phyloP scores from a whole-genome alignment of 176 grass and related monocot species.

The Pharus latifolius region DNA sequence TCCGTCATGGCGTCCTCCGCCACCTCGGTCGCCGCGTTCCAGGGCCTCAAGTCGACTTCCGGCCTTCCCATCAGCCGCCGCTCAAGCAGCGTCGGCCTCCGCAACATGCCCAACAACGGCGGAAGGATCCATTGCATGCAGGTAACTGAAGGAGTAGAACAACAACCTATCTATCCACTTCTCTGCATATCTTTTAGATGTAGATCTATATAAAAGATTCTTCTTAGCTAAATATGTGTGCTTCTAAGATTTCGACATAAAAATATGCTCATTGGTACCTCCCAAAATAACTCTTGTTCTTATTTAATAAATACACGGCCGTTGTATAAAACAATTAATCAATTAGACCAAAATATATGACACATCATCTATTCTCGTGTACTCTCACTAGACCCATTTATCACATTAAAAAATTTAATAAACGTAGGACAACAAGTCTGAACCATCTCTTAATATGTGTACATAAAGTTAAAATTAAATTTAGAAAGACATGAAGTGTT shows the following conservation, averaged over 20 bases:
- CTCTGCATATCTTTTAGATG: no score
- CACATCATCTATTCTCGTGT: no score
- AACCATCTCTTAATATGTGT: neutral
- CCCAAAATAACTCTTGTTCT: neutral
- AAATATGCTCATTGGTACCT: neutral
- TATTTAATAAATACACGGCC: neutral
- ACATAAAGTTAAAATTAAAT: no score
- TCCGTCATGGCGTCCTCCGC: conserved; percentile 43
- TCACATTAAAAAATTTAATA: neutral
- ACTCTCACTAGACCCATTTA: neutral
- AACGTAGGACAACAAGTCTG: neutral
- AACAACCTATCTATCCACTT: neutral
- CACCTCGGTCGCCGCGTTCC: conserved; percentile 38
- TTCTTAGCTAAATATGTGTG: neutral
- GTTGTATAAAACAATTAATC: no score
- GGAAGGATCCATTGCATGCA: conserved; percentile 75
- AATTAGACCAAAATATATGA: no score
- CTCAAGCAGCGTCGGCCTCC: conserved; percentile 9
- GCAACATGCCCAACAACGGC: conserved; percentile 41
- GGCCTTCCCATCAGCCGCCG: conserved; percentile 21
- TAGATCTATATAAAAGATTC: no score
- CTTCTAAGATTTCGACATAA: neutral
- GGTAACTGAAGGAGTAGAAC: conserved; percentile 21
- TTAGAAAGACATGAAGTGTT: neutral
- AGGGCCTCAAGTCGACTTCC: conserved; percentile 42